Conservation (phyloP, 106 monocot species). For the Xerophyta viscosa region DNA sequence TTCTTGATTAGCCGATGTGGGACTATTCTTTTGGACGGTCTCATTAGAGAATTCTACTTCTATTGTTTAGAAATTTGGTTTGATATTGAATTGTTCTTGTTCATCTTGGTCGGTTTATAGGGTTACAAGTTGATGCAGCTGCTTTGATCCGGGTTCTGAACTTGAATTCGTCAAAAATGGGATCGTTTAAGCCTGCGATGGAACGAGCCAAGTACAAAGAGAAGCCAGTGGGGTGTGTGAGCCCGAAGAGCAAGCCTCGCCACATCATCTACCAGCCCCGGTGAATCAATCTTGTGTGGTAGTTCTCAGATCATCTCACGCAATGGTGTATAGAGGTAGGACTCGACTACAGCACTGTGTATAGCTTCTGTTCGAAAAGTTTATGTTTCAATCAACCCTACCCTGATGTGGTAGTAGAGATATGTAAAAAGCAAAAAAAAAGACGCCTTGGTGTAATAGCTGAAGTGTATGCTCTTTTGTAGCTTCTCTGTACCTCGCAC, state of each 20-base stretch:
- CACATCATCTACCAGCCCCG: conserved; percentile 12
- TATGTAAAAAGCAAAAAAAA: not conserved
- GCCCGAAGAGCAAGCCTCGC: conserved; percentile 44
- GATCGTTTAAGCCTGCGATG: not conserved
- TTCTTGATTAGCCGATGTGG: too few relatives aligned
- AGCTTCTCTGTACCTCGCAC: too few relatives aligned
- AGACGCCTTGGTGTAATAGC: not conserved
- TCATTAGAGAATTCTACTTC: too few relatives aligned
- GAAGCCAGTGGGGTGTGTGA: conserved; percentile 43
- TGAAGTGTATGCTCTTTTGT: too few relatives aligned
- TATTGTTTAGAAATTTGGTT: too few relatives aligned
- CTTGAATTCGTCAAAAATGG: conserved; percentile 44
- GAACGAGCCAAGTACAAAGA: conserved; percentile 37
- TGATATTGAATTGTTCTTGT: too few relatives aligned
- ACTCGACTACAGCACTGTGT: too few relatives aligned
- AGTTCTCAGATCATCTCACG: too few relatives aligned
- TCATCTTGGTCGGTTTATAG: not conserved
- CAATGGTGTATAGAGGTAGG: not conserved
- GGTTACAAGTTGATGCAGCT: conserved; percentile 23
- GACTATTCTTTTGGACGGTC: too few relatives aligned
- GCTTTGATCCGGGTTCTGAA: conserved; percentile 35
- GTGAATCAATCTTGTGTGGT: not conserved
- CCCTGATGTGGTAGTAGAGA: not conserved
- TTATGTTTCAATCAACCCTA: not conserved
- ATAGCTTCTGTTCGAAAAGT: not conserved